These are phyloP conservation scores for Ananas comosus DNA, from an alignment of 176 grass and related monocot species.

Conservation along the genomic window DNA sequence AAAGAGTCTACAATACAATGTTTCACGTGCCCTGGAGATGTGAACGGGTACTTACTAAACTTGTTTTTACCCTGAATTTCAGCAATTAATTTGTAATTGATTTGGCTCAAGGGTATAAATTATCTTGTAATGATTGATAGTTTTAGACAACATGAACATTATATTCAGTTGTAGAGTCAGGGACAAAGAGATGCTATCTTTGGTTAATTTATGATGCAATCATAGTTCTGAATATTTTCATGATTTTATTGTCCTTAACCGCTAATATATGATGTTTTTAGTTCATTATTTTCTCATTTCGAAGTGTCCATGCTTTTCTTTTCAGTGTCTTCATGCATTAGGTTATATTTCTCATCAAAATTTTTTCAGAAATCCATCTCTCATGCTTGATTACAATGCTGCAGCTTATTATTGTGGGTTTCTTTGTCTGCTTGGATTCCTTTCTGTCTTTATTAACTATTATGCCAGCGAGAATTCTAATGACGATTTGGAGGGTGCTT, in stretches of 20 bases:
- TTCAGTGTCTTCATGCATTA: neutral
- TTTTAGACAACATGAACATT: neutral
- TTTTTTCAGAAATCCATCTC: neutral
- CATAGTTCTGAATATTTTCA: neutral
- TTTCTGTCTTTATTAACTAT: constrained; percentile 87
- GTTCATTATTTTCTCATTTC: no score
- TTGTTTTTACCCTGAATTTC: neutral
- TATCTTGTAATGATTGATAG: neutral
- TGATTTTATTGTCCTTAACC: neutral
- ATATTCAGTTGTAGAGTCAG: neutral
- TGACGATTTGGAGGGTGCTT: constrained; percentile 66
- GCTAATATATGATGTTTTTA: no score
- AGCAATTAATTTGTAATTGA: neutral
- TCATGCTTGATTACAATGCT: constrained; percentile 35
- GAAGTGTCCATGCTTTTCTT: neutral
- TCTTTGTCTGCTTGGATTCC: constrained; percentile 89
- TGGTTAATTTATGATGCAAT: neutral
- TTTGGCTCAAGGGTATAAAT: neutral
- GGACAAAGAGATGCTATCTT: neutral
- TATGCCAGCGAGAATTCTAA: constrained; percentile 74
- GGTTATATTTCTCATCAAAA: neutral
- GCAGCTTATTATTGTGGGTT: constrained; percentile 82
- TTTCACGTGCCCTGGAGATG: constrained; percentile 99
- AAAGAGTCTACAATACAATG: constrained; percentile 94
- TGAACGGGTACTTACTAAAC: constrained; percentile 56